A percentile compares a stretch with the other conserved stretches of the same genome.
Conservation (phyloP, 1,284 basidiomycete species). For the Papiliotrema laurentii region DNA sequence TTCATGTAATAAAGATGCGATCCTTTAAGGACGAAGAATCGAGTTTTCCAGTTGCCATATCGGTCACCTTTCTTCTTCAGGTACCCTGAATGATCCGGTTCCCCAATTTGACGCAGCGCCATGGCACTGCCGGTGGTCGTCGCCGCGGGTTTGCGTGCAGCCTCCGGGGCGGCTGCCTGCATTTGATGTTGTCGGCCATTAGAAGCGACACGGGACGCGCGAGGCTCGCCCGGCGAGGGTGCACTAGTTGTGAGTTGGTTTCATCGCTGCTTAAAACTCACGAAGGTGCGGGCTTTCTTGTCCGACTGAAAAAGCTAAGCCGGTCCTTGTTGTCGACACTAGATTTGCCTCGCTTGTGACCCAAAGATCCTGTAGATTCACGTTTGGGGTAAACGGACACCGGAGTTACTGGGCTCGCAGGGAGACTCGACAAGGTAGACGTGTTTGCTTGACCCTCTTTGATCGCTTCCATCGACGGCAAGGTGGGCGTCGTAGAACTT, state of each 20-base stretch:
- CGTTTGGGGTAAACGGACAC: conserved; percentile 32
- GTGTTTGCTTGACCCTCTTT: conserved; percentile 20
- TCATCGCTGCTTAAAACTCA: conserved; percentile 28
- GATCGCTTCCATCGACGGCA: conserved; percentile 26
- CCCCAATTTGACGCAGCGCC: conserved; percentile 81
- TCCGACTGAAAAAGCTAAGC: conserved; percentile 65
- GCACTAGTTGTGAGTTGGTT: conserved; percentile 4
- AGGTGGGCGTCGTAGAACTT: conserved; percentile 23
- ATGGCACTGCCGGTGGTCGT: conserved; percentile 13
- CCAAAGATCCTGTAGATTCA: conserved; percentile 40
- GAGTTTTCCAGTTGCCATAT: conserved; percentile 88
- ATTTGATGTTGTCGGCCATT: conserved; percentile 21
- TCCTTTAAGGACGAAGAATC: conserved; percentile 94
- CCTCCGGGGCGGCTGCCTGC: conserved; percentile 28
- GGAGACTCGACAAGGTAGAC: conserved; percentile 29
- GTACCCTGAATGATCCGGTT: conserved; percentile 83
- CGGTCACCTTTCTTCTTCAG: conserved; percentile 93
- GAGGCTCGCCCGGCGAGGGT: conserved; percentile 8
- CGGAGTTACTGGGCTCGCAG: conserved; percentile 37
- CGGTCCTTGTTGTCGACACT: conserved; percentile 47
- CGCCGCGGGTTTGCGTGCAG: conserved; percentile 10
- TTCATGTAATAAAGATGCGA: conserved; percentile 80
- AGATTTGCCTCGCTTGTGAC: conserved; percentile 43
- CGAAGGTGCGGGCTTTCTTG: conserved; percentile 71
- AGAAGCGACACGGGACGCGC: conserved; percentile 23